Base-by-base conservation (phyloP, 176 grass and related monocot genomes). In the Coix lacrymajobi region DNA sequence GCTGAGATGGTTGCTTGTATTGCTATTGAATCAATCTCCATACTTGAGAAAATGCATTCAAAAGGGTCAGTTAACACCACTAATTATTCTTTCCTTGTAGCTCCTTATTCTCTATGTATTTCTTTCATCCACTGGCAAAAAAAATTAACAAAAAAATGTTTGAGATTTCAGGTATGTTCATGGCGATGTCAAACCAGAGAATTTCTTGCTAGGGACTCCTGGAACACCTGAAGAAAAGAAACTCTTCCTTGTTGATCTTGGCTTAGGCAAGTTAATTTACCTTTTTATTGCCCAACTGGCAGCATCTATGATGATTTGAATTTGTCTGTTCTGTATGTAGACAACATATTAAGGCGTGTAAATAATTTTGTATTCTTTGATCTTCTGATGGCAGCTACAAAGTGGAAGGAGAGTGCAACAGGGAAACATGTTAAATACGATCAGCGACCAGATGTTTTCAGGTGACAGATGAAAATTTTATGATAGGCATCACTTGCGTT, bases 161-260 rank as follows among this genome's bases (percentile, higher is more conserved):
- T 48, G 16, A 39, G 33, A 91, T 85, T 68, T 39, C 88, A 99
- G 97, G 75, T 94, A 96, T 77, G 93, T 99, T 62, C 97, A 99
- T 64, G 93, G 97, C 22, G 97, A 99, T 87, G 93, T 99, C 11
- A 99, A 99, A 89, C 97, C 97, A 19, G 97, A 99, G 62, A 99
- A 99, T 80, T 96, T 99, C 81, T 96, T 99, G 87, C 91, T 99
- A 80, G 97, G 97, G 25, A 88, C 97, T 70, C 73, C 85, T 79
- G 93, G 91, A 25, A 96, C 97, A 74, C 63, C 85, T 71, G 93
- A 99, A 49, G 93, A 99, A 83, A 99, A 99, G 76, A 99, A 72
- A 84, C 89, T 99, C 57, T 99, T 96, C 87, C 97, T 99, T 77
- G 97, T 99, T 8, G 97, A 99, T 87, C 97, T 99, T 84, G 97